phyloP scores from a whole-genome alignment of 2,329 filamentous ascomycete genomes.

The Stagonosporopsis cucurbitacearum region DNA sequence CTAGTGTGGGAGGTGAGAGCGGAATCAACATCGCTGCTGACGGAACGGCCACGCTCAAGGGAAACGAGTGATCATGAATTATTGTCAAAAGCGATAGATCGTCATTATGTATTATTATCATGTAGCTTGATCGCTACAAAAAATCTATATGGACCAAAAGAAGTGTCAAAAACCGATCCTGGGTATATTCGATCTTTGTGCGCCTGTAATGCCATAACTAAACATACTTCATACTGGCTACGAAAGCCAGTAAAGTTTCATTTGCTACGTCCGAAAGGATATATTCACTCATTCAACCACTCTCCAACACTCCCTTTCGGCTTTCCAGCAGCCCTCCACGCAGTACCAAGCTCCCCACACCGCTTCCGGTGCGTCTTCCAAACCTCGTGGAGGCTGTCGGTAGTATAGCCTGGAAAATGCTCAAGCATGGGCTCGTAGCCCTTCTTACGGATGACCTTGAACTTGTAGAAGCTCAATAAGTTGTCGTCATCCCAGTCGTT shows the following conservation, averaged over 20 bases:
- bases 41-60: constrained; percentile 30
- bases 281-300: background rate
- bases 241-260: background rate
- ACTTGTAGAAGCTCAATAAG: constrained; percentile 4
- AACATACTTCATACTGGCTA: background rate
- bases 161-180: background rate
- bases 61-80: background rate
- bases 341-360: constrained; percentile 1
- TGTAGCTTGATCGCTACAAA: background rate
- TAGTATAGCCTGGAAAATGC: constrained; percentile 1
- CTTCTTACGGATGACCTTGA: constrained; percentile 9
- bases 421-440: constrained; percentile 5
- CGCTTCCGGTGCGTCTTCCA: background rate
- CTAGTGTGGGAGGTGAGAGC: constrained; percentile 39
- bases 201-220: background rate
- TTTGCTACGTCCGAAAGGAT: background rate
- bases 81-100: too few relatives aligned
- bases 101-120: background rate
- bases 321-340: constrained; percentile 4
- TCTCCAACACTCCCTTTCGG: background rate
- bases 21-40: constrained; percentile 41
- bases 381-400: background rate
- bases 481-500: constrained; percentile 2
- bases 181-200: background rate
- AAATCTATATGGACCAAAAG: background rate